phyloP scores from a whole-genome alignment of 2,329 filamentous ascomycete genomes.

The Phialophora macrospora region DNA sequence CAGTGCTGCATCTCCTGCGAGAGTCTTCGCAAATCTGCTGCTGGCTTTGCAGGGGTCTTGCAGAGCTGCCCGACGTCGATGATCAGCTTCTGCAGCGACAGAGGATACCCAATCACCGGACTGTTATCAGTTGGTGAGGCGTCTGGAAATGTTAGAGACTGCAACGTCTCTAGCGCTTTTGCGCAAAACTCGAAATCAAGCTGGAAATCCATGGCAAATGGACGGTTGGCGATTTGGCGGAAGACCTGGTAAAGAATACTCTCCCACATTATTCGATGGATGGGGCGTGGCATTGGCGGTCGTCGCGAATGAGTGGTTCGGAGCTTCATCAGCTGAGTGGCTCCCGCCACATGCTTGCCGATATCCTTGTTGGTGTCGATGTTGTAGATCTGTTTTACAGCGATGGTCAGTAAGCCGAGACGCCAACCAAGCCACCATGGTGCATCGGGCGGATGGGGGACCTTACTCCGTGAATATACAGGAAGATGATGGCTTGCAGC shows the following conservation, averaged over 20 bases:
- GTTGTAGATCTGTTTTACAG: constrained; percentile 18
- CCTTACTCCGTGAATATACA: constrained; percentile 36
- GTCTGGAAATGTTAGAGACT: constrained; percentile 27
- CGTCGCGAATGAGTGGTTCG: constrained; percentile 22
- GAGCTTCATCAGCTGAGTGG: constrained; percentile 31
- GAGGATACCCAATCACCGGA: constrained; percentile 31
- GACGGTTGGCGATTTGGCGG: constrained; percentile 28
- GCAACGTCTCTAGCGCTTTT: constrained; percentile 19
- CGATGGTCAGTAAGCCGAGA: not conserved
- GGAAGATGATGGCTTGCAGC: constrained; percentile 19
- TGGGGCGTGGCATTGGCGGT: constrained; percentile 26
- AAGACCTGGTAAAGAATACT: constrained; percentile 31
- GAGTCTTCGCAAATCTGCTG: constrained; percentile 6
- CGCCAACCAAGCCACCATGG: not conserved
- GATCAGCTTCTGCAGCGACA: constrained; percentile 30
- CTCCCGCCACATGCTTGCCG: constrained; percentile 26
- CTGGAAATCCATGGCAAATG: constrained; percentile 27
- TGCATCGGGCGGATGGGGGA: too few species aligned
- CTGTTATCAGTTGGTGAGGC: constrained; percentile 27
- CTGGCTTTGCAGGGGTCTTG: constrained; percentile 17
- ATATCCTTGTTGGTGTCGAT: constrained; percentile 28
- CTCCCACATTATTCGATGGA: constrained; percentile 33
- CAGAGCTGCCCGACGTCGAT: constrained; percentile 29
- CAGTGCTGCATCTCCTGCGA: constrained; percentile 20
- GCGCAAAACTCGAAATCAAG: constrained; percentile 29